These are phyloP conservation scores for Podospora australis DNA, from an alignment of 495 filamentous ascomycete genomes.

Conservation along the genomic window DNA sequence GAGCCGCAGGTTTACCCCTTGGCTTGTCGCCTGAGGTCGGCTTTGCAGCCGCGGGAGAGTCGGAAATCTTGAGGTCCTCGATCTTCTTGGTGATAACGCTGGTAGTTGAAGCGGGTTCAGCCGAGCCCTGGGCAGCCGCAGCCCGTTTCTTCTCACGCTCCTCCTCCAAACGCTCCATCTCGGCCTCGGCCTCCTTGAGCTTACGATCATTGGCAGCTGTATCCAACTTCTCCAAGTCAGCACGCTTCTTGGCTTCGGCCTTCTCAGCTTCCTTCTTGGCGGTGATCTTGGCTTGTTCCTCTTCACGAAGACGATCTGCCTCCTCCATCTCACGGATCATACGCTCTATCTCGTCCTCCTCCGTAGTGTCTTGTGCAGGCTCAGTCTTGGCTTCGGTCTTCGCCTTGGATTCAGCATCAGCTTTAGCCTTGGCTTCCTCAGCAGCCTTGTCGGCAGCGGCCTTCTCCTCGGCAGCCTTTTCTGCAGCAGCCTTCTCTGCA, in stretches of 20 bases:
- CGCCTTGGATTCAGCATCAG: conserved; percentile 31
- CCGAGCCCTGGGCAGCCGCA: conserved; percentile 23
- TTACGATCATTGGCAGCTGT: conserved; percentile 54
- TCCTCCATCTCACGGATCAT: conserved; percentile 28
- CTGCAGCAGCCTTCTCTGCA: conserved; percentile 44
- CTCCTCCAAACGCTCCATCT: conserved; percentile 53
- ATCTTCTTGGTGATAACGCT: conserved; percentile 37
- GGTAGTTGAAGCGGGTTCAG: conserved; percentile 26
- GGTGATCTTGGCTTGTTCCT: conserved; percentile 25
- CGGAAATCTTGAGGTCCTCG: conserved; percentile 36
- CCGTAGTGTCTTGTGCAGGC: conserved; percentile 13
- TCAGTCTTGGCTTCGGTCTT: conserved; percentile 30
- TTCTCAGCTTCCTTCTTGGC: conserved; percentile 26
- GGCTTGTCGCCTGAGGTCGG: conserved; percentile 47
- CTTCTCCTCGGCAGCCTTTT: conserved; percentile 48
- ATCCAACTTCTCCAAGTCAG: conserved; percentile 26
- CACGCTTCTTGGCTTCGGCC: conserved; percentile 35
- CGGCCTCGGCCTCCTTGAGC: conserved; percentile 43
- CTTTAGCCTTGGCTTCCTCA: conserved; percentile 37
- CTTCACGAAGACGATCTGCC: conserved; percentile 29
- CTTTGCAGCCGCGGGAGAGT: conserved; percentile 35
- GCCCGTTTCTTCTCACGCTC: conserved; percentile 45
- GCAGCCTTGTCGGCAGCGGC: conserved; percentile 37
- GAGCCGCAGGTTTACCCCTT: conserved; percentile 64
- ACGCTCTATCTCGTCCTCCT: conserved; percentile 39